Conservation (phyloP, 2,329 filamentous ascomycete species). For the Corinectria fuckeliana region DNA sequence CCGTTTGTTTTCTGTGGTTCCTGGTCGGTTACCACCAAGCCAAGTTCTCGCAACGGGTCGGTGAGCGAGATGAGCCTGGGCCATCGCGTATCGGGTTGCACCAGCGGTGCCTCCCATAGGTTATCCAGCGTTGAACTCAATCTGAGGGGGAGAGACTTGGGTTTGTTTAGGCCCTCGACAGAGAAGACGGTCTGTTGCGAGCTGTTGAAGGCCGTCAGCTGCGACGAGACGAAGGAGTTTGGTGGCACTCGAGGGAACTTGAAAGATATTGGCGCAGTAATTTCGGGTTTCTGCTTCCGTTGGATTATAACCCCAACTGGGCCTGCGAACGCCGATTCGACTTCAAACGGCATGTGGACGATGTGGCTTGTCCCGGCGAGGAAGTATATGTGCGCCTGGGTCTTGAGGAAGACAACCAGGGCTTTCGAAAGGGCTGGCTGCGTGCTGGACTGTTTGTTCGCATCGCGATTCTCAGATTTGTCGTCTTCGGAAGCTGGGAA, state of each 20-base stretch:
- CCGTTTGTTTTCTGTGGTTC: slow-evolving; percentile 46
- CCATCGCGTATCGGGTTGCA: slow-evolving; percentile 65
- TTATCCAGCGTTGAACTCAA: slow-evolving; percentile 62
- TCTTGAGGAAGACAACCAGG: slow-evolving; percentile 88
- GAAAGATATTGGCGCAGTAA: slow-evolving; percentile 57
- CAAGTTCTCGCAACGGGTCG: slow-evolving; percentile 85
- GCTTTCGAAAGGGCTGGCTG: slow-evolving; percentile 62
- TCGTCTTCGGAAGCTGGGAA: slow-evolving; percentile 68
- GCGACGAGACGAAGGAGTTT: slow-evolving; percentile 81
- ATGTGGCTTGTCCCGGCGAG: slow-evolving; percentile 87
- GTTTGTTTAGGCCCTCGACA: slow-evolving; percentile 61
- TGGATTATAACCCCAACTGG: slow-evolving; percentile 87
- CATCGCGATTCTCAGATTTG: slow-evolving; percentile 17
- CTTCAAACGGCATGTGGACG: slow-evolving; percentile 92
- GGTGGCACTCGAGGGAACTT: slow-evolving; percentile 71
- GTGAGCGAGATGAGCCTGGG: slow-evolving; percentile 83
- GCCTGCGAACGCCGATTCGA: slow-evolving; percentile 84
- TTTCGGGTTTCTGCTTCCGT: slow-evolving; percentile 68
- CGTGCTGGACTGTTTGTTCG: slow-evolving; percentile 20
- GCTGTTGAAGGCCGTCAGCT: slow-evolving; percentile 61
- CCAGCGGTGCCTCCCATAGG: slow-evolving; percentile 62
- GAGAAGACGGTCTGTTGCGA: slow-evolving; percentile 61
- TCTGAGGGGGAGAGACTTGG: slow-evolving; percentile 60
- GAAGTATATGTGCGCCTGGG: slow-evolving; percentile 93
- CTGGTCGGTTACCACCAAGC: slow-evolving; percentile 73